Percentiles rank a stretch among this genome's conserved stretches.
Evolutionary conservation across 768 basidiomycete species (phyloP).

Genomic region (Lentinula edodes): DNA sequence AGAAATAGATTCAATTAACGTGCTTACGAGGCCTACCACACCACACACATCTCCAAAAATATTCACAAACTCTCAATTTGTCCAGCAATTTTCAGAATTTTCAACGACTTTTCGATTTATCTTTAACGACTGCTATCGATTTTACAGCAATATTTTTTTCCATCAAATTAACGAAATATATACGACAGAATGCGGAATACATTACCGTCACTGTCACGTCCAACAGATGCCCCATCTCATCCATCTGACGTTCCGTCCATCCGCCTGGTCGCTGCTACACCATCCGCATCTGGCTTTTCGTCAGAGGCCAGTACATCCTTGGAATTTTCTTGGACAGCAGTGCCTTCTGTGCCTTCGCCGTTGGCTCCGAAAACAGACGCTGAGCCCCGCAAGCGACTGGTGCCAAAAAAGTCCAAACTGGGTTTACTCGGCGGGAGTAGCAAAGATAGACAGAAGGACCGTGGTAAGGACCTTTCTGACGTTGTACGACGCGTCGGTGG

Average conservation of each 20-base stretch:
- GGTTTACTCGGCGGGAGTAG: conserved; percentile 23
- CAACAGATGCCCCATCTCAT: conserved; percentile 15
- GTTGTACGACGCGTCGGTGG: conserved; percentile 48
- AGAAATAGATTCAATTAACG: conserved; percentile 4
- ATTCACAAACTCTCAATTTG: not conserved
- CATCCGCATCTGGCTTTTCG: conserved; percentile 42
- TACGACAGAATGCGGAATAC: conserved; percentile 13
- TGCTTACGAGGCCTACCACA: conserved; percentile 4
- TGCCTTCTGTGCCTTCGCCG: conserved; percentile 21
- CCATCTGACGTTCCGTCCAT: conserved; percentile 50
- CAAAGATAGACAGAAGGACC: conserved; percentile 25
- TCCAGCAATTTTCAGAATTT: not conserved
- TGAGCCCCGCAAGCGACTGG: conserved; percentile 39
- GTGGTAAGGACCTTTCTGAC: conserved; percentile 51
- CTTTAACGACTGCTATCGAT: not conserved
- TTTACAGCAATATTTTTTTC: conserved; percentile 1
- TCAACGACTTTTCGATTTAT: not conserved
- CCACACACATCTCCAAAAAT: not conserved
- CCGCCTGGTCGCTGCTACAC: conserved; percentile 63
- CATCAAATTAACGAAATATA: conserved; percentile 1
- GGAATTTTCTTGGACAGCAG: conserved; percentile 30
- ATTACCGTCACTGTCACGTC: conserved; percentile 22
- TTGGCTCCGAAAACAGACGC: conserved; percentile 26
- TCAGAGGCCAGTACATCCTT: conserved; percentile 28
- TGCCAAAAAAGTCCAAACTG: conserved; percentile 72